These are phyloP conservation scores for Holtermannia corniformis DNA, from an alignment of 768 basidiomycete species.

Conservation along the genomic window DNA sequence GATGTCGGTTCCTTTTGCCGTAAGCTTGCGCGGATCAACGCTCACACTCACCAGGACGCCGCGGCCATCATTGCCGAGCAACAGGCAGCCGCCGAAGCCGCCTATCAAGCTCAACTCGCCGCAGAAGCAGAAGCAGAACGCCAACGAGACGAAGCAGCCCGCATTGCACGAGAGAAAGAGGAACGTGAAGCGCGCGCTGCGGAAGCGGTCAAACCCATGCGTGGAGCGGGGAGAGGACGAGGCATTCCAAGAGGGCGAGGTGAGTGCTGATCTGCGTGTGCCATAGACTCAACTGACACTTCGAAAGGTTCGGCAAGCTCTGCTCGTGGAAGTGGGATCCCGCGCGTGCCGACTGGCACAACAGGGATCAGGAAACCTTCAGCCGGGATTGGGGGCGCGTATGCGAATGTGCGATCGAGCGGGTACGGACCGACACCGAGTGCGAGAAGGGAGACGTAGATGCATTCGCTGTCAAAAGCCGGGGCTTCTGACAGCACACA, in stretches of 20 bases:
- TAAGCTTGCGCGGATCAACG: background rate
- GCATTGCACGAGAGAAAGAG: slow-evolving; percentile 6
- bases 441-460: background rate
- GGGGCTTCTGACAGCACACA: too few species aligned
- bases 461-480: too few species aligned
- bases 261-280: background rate
- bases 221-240: slow-evolving; percentile 10
- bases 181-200: slow-evolving; percentile 13
- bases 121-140: slow-evolving; percentile 5
- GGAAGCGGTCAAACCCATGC: background rate
- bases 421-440: slow-evolving; percentile 28
- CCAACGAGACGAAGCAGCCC: slow-evolving; percentile 6
- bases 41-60: slow-evolving; percentile 5
- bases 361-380: slow-evolving; percentile 6
- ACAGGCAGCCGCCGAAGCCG: background rate
- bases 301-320: background rate
- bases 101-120: slow-evolving; percentile 2
- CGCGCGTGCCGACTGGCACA: background rate
- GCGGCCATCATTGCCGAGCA: slow-evolving; percentile 9
- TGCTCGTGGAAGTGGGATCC: slow-evolving; percentile 3
- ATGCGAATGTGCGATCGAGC: slow-evolving; percentile 31
- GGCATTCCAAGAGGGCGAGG: slow-evolving; percentile 4
- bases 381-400: slow-evolving; percentile 18
- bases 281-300: background rate
- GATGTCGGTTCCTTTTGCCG: slow-evolving; percentile 26